Evolutionary conservation across 2,329 filamentous ascomycete species (phyloP), one percentile per base, ranked within the genome.

Genomic region (Madurella mycetomatis): DNA sequence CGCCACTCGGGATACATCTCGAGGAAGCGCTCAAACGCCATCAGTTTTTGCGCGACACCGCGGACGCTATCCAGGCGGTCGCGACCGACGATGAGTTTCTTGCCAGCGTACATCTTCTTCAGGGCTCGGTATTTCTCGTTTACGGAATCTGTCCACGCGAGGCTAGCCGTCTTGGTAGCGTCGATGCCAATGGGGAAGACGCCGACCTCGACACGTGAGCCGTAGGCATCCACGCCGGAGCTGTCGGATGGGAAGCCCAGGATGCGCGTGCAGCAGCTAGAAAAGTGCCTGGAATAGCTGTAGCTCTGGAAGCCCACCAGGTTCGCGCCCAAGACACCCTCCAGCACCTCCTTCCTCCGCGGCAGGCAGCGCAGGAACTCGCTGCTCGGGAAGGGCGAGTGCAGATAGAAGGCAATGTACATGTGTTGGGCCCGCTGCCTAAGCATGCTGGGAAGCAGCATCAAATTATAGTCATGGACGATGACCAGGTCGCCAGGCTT

Each of bases 161-260:
- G 75, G 50, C 80, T 80, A 66, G 90, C 84, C 15, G 94, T 90
- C 58, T 86, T 85, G 57, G 82, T 81, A n/a, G 87, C 89, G 69
- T 96, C 90, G 62, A 97, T 95, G 37, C 92, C 94, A 58, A 96
- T 96, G 15, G 92, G 92, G 69, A 96, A 95, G 15, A 95, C 90
- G 53, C 92, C 92, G 17, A 96, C 89, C 49, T 92, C 89, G 19
- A 96, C 90, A 62, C 92, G 88, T 9, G 87, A 83, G 8, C 92
- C 92, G 66, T 92, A 95, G 3, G 90, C 89, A 68, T 96, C 90
- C 5, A 96, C 89, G 5, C 92, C 90, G 4, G 86, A 84, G 1
- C 84, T 84, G 55, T 92, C 91, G 0, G 90, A 95, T 44, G 90
- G 87, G 66, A 95, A 95, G n/a, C 89, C 88, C 8, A 96, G 79